Evolutionary conservation across 805 yeast species (phyloP), one percentile per base, ranked within the genome.

Genomic region (Ogataea kodamae): DNA sequence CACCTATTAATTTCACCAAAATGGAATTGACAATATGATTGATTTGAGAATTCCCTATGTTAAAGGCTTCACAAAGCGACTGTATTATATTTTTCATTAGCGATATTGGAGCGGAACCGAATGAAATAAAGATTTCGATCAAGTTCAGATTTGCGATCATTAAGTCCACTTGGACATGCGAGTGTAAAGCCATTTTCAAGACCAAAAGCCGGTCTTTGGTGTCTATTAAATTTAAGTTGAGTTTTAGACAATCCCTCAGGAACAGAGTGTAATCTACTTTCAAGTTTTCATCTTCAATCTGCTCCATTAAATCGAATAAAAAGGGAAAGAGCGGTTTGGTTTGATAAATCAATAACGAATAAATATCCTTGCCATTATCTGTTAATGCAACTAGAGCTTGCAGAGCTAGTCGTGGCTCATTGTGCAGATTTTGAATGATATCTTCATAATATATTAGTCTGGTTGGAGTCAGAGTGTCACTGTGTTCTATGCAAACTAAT

Each of bases 361-460:
- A 48, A 5, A 56, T 42, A 12, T 50, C 50, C 12, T 33, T 18
- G 8, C 60, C 59, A 27, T 42, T 31, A 70, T 61, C 65, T 76
- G 52, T 60, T 73, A 39, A 59, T 62, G 10, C 69, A 67, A 46
- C 72, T 69, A 30, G 66, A 69, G 37, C 71, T 71, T 64, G 69
- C 76, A 54, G 72, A 70, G 45, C 54, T 18, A 46, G 18, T 17
- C 46, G 48, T 21, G 52, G 62, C 38, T 54, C 65, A 15, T 67
- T 43, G 11, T 65, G 49, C 39, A 79, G 70, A 39, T 56, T 68
- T 3, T 50, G 45, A 20, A 74, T 55, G 1, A 84, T 71, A 30
- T 79, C 82, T 35, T 71, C 64, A 54, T 78, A 86, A 55, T 78
- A 82, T 33, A 70, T 62, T 31, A 78, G 49, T 30, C 70, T 61